phyloP scores from a whole-genome alignment of 2,329 filamentous ascomycete species.

The Amauroascus niger region DNA sequence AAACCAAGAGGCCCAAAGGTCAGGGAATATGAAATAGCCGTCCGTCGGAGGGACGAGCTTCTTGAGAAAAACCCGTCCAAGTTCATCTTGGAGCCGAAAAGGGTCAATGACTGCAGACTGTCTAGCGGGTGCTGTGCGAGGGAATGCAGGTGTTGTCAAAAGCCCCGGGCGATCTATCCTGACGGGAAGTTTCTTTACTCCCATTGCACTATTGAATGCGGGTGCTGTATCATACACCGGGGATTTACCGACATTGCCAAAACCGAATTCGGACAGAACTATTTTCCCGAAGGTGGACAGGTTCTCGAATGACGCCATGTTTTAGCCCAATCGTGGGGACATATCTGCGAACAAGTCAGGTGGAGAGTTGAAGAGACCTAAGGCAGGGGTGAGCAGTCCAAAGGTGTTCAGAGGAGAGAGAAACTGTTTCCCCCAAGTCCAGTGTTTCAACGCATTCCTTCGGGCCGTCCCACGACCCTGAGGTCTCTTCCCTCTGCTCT shows the following conservation, averaged over 20 bases:
- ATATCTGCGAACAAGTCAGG: too few species aligned
- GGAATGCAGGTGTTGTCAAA: slow-evolving; percentile 4
- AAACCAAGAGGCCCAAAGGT: slow-evolving; percentile 1
- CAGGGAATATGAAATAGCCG: background rate
- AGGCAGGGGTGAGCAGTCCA: too few species aligned
- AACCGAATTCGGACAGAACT: background rate
- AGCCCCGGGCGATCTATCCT: background rate
- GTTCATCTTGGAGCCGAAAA: background rate
- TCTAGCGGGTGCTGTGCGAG: slow-evolving; percentile 1
- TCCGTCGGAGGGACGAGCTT: background rate
- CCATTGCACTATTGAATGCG: slow-evolving; percentile 6
- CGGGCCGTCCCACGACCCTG: too few species aligned
- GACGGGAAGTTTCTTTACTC: slow-evolving; percentile 3
- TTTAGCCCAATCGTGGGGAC: too few species aligned
- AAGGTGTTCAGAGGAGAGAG: too few species aligned
- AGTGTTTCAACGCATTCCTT: too few species aligned
- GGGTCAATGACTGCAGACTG: background rate
- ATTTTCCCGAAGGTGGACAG: background rate
- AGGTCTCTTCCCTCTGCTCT: too few species aligned
- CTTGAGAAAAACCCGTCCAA: background rate
- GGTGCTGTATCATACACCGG: slow-evolving; percentile 3
- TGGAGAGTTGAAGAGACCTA: too few species aligned
- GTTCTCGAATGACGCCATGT: background rate
- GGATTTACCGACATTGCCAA: background rate
- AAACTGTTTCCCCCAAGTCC: too few species aligned